Evolutionary conservation across 2,329 filamentous ascomycete genomes (phyloP), one percentile per base, ranked within the genome.

Genomic region (Drechmeria coniospora): DNA sequence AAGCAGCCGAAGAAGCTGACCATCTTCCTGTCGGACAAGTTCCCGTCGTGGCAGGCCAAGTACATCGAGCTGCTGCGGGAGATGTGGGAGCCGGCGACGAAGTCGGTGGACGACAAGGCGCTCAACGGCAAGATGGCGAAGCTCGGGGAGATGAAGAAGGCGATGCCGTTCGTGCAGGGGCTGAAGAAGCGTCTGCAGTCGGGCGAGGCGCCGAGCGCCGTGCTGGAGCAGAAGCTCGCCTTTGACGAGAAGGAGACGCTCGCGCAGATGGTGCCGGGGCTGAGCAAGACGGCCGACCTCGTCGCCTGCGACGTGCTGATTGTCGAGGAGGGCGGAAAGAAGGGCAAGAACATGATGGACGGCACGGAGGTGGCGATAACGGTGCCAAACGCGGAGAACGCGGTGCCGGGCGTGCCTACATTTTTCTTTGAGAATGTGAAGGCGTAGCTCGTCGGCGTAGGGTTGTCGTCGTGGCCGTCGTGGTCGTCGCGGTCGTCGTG

Each of bases 141-240:
- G 63, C 65, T 83, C 46, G 74, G 74, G 23, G 81, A 92, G 57
- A 83, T 84, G 68, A 98, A 95, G 72, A 90, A 92, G 59, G 87
- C 84, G 3, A 95, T 95, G 87, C 90, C 90, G 0, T 95, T 94
- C 47, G 76, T 94, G 27, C 86, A 95, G 58, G 58, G 53, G 6
- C 61, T 95, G 34, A 94, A 94, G 75, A 80, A 71, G 53, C 73
- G 81, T 28, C 68, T 98, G 31, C 64, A 83, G 32, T 63, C 65
- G 27, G 78, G 80, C 35, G 73, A 87, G 54, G 57, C 63, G 10
- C 59, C 71, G 2, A 61, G 68, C 15, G 63, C 57, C 2, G 82
- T 94, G 8, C 75, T 95, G 45, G 74, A 87, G 47, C 69, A 84
- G 39, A 82, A 87, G 56, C 63, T 98, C 35, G 66, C 72, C 1